A percentile compares a stretch with the other conserved stretches of the same genome.
phyloP scores from a whole-genome alignment of 1,284 basidiomycete species.

The Ustilago nuda region DNA sequence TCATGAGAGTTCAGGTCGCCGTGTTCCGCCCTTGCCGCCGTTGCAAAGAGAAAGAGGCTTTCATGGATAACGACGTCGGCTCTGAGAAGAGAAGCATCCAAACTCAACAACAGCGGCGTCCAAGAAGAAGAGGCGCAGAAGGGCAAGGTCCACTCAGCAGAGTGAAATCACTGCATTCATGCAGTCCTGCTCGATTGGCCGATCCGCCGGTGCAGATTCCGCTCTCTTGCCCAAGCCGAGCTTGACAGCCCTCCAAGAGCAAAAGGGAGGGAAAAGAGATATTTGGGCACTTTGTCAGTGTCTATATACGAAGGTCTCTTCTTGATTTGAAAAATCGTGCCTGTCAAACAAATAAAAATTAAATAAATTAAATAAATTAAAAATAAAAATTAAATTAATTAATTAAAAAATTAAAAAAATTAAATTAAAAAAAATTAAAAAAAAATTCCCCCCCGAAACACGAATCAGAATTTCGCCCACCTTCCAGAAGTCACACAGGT shows the following conservation, averaged over 20 bases:
- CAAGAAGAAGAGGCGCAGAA: slow-evolving; percentile 4
- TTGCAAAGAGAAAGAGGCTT: neutral
- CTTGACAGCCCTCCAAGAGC: neutral
- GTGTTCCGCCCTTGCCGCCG: neutral
- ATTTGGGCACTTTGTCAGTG: neutral
- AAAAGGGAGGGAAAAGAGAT: neutral
- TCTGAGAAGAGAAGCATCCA: slow-evolving; percentile 3
- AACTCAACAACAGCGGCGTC: neutral
- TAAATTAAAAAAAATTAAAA: too few species aligned
- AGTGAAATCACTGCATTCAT: neutral
- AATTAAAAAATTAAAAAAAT: too few species aligned
- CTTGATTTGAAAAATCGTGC: neutral
- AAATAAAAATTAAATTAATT: too few species aligned
- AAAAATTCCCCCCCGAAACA: too few species aligned
- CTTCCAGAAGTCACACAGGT: neutral
- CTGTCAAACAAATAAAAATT: neutral
- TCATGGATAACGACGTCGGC: neutral
- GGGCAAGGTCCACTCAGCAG: neutral
- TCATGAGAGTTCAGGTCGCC: too few species aligned
- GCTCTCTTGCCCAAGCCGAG: slow-evolving; percentile 1
- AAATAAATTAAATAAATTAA: too few species aligned
- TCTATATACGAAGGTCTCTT: neutral
- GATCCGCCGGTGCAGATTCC: neutral
- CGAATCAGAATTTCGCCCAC: slow-evolving; percentile 4
- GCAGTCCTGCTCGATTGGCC: neutral